Conservation (phyloP, 2,329 filamentous ascomycete genomes). For the Penicillium sp. region DNA sequence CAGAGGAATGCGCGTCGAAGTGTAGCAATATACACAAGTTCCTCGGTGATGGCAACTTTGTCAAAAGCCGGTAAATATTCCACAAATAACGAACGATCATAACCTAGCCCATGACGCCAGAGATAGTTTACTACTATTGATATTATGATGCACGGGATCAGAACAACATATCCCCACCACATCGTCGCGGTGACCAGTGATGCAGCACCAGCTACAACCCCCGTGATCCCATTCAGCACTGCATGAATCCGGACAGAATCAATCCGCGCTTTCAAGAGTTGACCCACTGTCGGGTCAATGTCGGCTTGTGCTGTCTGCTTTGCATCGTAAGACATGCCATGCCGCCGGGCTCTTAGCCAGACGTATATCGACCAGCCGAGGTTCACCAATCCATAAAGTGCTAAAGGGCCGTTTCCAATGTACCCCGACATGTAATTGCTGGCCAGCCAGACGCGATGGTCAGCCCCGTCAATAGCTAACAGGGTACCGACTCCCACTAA, state of each 20-base stretch:
- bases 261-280: constrained; percentile 32
- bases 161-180: constrained; percentile 53
- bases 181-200: constrained; percentile 49
- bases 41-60: neutral
- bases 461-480: constrained; percentile 52
- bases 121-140: constrained; percentile 48
- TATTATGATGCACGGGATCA: constrained; percentile 49
- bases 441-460: constrained; percentile 39
- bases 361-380: constrained; percentile 47
- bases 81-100: constrained; percentile 33
- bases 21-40: neutral
- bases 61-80: neutral
- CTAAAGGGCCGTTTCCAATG: constrained; percentile 51
- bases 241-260: constrained; percentile 45
- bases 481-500: constrained; percentile 51
- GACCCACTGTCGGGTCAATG: neutral
- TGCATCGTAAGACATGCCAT: constrained; percentile 28
- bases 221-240: constrained; percentile 42
- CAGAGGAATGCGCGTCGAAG: neutral
- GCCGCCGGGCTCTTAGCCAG: constrained; percentile 37
- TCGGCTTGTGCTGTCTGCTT: neutral
- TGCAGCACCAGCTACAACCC: constrained; percentile 47
- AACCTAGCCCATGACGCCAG: constrained; percentile 48
- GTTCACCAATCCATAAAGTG: constrained; percentile 49
- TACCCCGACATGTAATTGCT: constrained; percentile 56